phyloP scores from a whole-genome alignment of 768 basidiomycete species.

The Podaxis carcinomalis region DNA sequence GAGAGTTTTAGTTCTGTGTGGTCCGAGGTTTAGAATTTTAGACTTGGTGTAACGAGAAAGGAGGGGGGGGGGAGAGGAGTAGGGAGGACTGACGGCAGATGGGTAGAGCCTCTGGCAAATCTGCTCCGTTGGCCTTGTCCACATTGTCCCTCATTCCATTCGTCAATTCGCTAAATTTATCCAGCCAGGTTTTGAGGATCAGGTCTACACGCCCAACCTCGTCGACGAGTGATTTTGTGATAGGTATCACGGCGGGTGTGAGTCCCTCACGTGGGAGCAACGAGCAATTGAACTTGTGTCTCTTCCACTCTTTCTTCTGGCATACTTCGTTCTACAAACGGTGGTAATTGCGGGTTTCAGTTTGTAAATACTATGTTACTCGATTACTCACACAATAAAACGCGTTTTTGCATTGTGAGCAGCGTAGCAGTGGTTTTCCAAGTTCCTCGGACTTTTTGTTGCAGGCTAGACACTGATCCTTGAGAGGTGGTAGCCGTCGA shows the following conservation, averaged over 20 bases:
- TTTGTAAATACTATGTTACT: neutral
- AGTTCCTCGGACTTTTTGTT: neutral
- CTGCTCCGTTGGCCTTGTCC: conserved; percentile 1
- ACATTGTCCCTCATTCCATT: neutral
- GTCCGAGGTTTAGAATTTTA: neutral
- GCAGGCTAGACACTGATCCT: neutral
- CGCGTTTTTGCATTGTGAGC: conserved; percentile 7
- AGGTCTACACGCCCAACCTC: conserved; percentile 1
- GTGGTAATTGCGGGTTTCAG: neutral
- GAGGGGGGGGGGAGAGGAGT: neutral
- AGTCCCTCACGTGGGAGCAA: conserved; percentile 2
- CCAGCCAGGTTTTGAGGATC: conserved; percentile 5
- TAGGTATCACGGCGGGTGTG: conserved; percentile 1
- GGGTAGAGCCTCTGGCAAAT: conserved; percentile 3
- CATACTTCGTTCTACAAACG: neutral
- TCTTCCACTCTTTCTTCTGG: conserved; percentile 4
- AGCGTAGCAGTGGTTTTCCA: neutral
- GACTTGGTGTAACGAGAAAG: no score
- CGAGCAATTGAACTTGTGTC: conserved; percentile 6
- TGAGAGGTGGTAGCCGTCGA: neutral
- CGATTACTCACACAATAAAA: conserved; percentile 7
- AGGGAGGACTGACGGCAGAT: conserved; percentile 1
- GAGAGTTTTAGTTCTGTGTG: neutral
- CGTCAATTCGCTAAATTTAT: neutral
- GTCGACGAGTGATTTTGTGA: neutral